Evolutionary conservation across 139 green algal species (phyloP).

Genomic region (Chlorella sorokiniana): DNA sequence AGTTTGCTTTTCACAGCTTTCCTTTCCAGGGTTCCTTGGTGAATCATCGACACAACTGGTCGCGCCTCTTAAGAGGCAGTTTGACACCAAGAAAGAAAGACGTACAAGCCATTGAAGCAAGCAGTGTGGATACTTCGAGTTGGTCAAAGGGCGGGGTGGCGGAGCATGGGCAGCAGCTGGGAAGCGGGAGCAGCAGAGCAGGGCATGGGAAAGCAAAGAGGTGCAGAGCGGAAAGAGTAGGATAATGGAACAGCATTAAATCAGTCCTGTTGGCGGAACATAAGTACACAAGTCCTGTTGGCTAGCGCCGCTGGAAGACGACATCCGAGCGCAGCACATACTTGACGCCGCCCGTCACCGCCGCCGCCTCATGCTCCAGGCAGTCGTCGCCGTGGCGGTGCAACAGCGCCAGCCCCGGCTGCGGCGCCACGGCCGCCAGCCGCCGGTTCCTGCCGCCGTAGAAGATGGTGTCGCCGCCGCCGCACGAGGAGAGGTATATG

Average conservation of each 20-base stretch:
- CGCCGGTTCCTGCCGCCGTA: conserved; percentile 44
- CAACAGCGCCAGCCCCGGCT: conserved; percentile 62
- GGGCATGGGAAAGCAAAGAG: too few relatives aligned
- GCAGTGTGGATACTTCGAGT: too few relatives aligned
- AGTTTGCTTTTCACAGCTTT: too few relatives aligned
- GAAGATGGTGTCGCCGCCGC: conserved; percentile 58
- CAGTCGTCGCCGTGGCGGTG: conserved; percentile 75
- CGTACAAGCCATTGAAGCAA: too few relatives aligned
- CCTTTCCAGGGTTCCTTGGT: too few relatives aligned
- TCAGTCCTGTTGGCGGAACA: background rate
- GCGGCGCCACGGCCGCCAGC: conserved; percentile 50
- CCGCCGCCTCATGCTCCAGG: conserved; percentile 66
- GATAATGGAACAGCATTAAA: background rate
- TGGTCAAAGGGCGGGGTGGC: too few relatives aligned
- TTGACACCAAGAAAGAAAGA: too few relatives aligned
- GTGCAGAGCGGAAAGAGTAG: too few relatives aligned
- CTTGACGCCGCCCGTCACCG: conserved; percentile 62
- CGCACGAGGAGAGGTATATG: conserved; percentile 61
- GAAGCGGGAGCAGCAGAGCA: too few relatives aligned
- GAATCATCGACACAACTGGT: too few relatives aligned
- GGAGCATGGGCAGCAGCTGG: too few relatives aligned
- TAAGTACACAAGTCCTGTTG: background rate
- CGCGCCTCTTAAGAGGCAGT: too few relatives aligned
- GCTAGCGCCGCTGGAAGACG: conserved; percentile 42
- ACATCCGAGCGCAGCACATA: conserved; percentile 80